Evolutionary conservation across 169 alveolate genomes (phyloP).

Genomic region (Cryptosporidium meleagridis): DNA sequence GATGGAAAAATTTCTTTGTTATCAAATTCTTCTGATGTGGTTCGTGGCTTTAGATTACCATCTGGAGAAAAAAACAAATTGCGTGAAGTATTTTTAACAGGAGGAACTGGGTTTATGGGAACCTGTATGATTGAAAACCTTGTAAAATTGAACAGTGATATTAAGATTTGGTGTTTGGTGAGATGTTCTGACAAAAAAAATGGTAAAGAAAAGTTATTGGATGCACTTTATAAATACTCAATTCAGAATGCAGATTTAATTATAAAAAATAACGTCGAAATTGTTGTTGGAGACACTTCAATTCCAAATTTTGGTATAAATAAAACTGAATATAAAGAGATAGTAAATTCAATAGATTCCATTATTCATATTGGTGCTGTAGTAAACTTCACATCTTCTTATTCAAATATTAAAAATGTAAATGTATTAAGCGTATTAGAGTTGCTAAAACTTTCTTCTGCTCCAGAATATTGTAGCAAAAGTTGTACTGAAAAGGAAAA

Average conservation of each 20-base stretch:
- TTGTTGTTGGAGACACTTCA: slow-evolving; percentile 55
- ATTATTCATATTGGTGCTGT: slow-evolving; percentile 72
- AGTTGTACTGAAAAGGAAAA: slow-evolving; percentile 26
- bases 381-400: slow-evolving; percentile 60
- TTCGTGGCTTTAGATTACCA: slow-evolving; percentile 50
- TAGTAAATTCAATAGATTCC: slow-evolving; percentile 42
- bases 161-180: slow-evolving; percentile 61
- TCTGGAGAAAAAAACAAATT: slow-evolving; percentile 38
- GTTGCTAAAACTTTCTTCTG: slow-evolving; percentile 25
- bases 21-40: background rate
- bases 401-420: slow-evolving; percentile 26
- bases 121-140: slow-evolving; percentile 67
- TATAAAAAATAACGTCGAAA: slow-evolving; percentile 15
- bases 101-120: slow-evolving; percentile 75
- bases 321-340: background rate
- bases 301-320: slow-evolving; percentile 40
- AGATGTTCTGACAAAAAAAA: slow-evolving; percentile 11
- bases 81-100: slow-evolving; percentile 54
- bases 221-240: slow-evolving; percentile 7
- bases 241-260: slow-evolving; percentile 17
- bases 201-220: slow-evolving; percentile 51
- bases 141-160: background rate
- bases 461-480: slow-evolving; percentile 10
- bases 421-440: slow-evolving; percentile 43
- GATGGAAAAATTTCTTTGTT: slow-evolving; percentile 1